Base-by-base conservation (phyloP, 2,329 filamentous ascomycete species). In the Spiromastix sp. region DNA sequence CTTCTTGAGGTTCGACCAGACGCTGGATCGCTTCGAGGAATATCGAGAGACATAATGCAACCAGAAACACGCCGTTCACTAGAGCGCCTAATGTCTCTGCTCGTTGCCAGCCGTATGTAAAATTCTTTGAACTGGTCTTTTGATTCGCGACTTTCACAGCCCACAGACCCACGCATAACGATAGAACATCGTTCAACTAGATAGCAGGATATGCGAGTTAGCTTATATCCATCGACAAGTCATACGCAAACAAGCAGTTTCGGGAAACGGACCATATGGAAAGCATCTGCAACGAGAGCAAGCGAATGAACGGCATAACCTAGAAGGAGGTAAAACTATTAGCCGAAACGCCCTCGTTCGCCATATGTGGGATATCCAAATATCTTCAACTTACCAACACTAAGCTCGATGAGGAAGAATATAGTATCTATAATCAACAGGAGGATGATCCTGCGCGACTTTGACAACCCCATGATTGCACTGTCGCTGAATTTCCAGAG, bases 41-140 rank as follows among this genome's bases (percentile, higher is more conserved):
- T 60, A 98, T 98, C 33, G 89, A 93, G 38, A 98, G 71, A 64
- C 91, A 98, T 6, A 98, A 74, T 5, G 91, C 91, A 53, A 98
- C 91, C 29, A 98, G 71, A 66, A 98, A 98, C 30, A 96, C 89
- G 47, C 91, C 91, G 52, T 98, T 98, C 63, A 96, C 85, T 49
- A 96, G 79, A 31, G 91, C 91, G 52, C 91, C 91, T 4, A 98
- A 72, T 8, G 93, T 96, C 68, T 98, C 91, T 22, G 91, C 91
- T 48, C 91, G 85, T 68, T 96, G 81, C 84, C 87, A 98, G 82
- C 91, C 91, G 59, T 95, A 98, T 11, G 91, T 95, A 57, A 91
- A 98, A 59, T 81, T 84, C 51, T 93, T 87, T 6, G 86, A 93
- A 40, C 59, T 71, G 0, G 80, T 83, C 46, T 79, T 83, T 51